Percentiles rank a stretch among this genome's conserved stretches.
Conservation (phyloP, 202 grass and related monocot genomes). For the Panicum hallii region DNA sequence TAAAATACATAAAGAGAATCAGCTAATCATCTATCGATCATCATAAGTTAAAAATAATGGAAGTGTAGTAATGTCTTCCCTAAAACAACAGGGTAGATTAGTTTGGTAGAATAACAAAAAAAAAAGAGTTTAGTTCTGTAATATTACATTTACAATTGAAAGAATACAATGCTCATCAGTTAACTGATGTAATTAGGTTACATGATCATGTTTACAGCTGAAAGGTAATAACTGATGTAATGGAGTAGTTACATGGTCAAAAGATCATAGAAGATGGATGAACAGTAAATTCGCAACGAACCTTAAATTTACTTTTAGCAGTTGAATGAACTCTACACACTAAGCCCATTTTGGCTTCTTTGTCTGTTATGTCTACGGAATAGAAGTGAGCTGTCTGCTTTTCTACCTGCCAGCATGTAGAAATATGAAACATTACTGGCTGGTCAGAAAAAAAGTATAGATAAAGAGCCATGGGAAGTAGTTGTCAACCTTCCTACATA, state of each 20-base stretch:
- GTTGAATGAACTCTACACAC: constrained; percentile 87
- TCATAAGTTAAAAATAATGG: constrained; percentile 12
- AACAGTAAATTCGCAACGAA: constrained; percentile 43
- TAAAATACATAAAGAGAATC: constrained; percentile 37
- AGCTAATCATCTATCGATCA: background rate
- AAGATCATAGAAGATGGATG: constrained; percentile 27
- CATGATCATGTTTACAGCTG: constrained; percentile 18
- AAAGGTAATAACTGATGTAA: constrained; percentile 32
- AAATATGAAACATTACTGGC: constrained; percentile 38
- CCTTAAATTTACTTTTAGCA: constrained; percentile 99
- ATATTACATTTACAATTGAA: constrained; percentile 24
- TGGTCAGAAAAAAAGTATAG: constrained; percentile 29
- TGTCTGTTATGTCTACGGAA: constrained; percentile 88
- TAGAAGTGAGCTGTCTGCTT: constrained; percentile 98
- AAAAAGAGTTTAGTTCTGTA: constrained; percentile 15
- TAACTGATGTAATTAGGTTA: constrained; percentile 36
- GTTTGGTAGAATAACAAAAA: background rate
- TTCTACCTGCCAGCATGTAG: constrained; percentile 75
- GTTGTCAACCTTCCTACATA: constrained; percentile 73
- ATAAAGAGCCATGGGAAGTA: constrained; percentile 22
- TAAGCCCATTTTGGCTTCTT: constrained; percentile 79
- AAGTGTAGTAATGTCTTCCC: background rate
- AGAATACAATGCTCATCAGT: background rate
- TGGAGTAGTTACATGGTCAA: constrained; percentile 34
- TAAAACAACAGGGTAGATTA: background rate